A percentile compares a stretch with the other conserved stretches of the same genome.
Evolutionary conservation across 345 rosid species (phyloP).

Genomic region (Boechera retrofracta): DNA sequence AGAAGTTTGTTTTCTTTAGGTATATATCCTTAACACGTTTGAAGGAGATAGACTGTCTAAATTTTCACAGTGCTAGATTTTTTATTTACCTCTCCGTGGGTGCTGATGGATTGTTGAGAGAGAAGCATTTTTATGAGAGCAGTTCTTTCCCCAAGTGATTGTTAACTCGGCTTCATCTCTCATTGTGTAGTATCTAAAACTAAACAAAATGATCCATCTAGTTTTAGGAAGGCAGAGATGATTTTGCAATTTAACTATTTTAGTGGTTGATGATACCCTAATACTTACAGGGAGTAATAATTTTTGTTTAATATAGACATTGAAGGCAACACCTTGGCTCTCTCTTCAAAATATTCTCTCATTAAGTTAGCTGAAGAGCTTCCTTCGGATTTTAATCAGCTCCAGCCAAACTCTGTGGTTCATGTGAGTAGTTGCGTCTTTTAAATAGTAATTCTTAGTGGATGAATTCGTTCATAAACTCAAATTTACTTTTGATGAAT

Average conservation of each 20-base stretch:
- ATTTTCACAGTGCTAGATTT: background rate
- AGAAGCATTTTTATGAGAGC: background rate
- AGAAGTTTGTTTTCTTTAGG: background rate
- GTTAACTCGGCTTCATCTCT: slow-evolving; percentile 6
- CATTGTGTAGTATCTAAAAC: slow-evolving; percentile 1
- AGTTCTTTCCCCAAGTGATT: slow-evolving; percentile 7
- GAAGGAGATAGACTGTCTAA: slow-evolving; percentile 9
- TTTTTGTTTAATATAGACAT: slow-evolving; percentile 59
- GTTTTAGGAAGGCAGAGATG: slow-evolving; percentile 13
- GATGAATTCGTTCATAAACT: slow-evolving; percentile 1
- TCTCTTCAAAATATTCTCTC: slow-evolving; percentile 87
- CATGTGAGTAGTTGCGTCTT: slow-evolving; percentile 61
- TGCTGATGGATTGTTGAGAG: background rate
- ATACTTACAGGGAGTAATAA: slow-evolving; percentile 1
- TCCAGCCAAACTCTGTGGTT: slow-evolving; percentile 64
- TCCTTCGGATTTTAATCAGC: slow-evolving; percentile 72
- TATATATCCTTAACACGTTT: slow-evolving; percentile 11
- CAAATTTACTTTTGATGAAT: slow-evolving; percentile 19
- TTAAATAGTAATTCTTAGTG: slow-evolving; percentile 22
- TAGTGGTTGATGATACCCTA: slow-evolving; percentile 13
- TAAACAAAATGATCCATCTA: slow-evolving; percentile 5
- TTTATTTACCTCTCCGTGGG: background rate
- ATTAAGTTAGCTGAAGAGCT: slow-evolving; percentile 64
- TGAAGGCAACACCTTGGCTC: slow-evolving; percentile 70
- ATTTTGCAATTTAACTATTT: slow-evolving; percentile 2